A percentile compares a stretch with the other conserved stretches of the same genome.
Conservation (phyloP, 2,329 filamentous ascomycete genomes). For the Sodiomyces alkalinus region DNA sequence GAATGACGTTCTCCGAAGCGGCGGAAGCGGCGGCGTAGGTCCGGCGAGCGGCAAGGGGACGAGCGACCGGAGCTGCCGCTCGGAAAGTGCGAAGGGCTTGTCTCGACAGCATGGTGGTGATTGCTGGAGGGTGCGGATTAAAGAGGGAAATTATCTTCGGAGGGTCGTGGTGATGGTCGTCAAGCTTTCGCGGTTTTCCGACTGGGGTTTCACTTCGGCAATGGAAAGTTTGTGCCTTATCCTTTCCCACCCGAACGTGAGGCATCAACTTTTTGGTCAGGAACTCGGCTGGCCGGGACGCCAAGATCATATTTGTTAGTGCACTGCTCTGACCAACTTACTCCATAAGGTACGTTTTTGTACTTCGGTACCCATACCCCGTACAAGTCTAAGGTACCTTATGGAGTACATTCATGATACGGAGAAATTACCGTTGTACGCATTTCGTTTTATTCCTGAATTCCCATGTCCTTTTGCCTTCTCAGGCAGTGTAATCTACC, state of each 20-base stretch:
- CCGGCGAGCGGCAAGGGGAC: constrained; percentile 44
- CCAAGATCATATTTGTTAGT: constrained; percentile 1
- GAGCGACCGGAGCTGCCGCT: constrained; percentile 38
- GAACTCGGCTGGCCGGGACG: too few relatives aligned
- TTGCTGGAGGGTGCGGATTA: constrained; percentile 7
- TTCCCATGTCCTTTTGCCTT: constrained; percentile 1
- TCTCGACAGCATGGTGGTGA: constrained; percentile 41
- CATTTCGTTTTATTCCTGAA: constrained; percentile 3
- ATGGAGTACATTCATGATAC: too few relatives aligned
- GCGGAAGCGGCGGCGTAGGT: constrained; percentile 61
- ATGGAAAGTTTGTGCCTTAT: constrained; percentile 26
- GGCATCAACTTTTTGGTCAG: constrained; percentile 21
- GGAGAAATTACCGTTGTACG: too few relatives aligned
- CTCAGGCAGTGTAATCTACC: constrained; percentile 3
- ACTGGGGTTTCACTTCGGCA: constrained; percentile 20
- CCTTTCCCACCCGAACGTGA: constrained; percentile 9
- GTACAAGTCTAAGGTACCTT: too few relatives aligned
- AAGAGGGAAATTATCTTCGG: constrained; percentile 9
- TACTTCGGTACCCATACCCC: too few relatives aligned
- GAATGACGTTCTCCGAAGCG: constrained; percentile 53
- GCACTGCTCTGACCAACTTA: too few relatives aligned
- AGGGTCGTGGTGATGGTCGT: constrained; percentile 7
- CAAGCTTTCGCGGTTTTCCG: constrained; percentile 13
- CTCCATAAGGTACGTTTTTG: too few relatives aligned
- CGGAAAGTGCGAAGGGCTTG: constrained; percentile 40